Conservation (phyloP, 345 rosid genomes). For the Angophora floribunda region DNA sequence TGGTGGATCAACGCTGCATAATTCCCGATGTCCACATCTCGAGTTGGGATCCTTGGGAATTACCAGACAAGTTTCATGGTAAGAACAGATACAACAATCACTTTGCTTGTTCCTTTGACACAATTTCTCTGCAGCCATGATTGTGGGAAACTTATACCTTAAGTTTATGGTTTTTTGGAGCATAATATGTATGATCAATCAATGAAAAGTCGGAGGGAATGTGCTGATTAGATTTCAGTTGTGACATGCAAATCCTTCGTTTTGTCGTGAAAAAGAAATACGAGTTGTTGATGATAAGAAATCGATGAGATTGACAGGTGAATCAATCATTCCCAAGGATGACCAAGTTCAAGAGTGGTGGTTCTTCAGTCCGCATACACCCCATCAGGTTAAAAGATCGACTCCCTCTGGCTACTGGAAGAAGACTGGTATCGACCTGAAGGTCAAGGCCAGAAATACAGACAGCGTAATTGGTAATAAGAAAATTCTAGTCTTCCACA, state of each 20-base stretch:
- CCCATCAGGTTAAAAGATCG: neutral
- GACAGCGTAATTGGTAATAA: neutral
- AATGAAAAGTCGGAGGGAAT: no score
- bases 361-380: neutral
- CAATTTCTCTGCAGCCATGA: no score
- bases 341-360: neutral
- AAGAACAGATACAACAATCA: neutral
- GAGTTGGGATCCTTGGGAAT: neutral
- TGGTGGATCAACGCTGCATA: neutral
- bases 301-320: neutral
- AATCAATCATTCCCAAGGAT: neutral
- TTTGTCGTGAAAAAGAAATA: neutral
- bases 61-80: neutral
- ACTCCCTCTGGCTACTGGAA: neutral
- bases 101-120: neutral
- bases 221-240: no score
- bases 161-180: no score
- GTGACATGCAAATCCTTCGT: neutral
- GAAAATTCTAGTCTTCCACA: neutral
- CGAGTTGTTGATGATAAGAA: neutral
- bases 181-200: no score
- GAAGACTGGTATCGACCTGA: neutral
- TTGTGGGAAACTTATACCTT: no score
- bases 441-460: neutral
- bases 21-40: neutral